Percentiles rank a stretch among this genome's conserved stretches.
phyloP scores from a whole-genome alignment of 768 basidiomycete genomes.

The Lactifluus volemus region DNA sequence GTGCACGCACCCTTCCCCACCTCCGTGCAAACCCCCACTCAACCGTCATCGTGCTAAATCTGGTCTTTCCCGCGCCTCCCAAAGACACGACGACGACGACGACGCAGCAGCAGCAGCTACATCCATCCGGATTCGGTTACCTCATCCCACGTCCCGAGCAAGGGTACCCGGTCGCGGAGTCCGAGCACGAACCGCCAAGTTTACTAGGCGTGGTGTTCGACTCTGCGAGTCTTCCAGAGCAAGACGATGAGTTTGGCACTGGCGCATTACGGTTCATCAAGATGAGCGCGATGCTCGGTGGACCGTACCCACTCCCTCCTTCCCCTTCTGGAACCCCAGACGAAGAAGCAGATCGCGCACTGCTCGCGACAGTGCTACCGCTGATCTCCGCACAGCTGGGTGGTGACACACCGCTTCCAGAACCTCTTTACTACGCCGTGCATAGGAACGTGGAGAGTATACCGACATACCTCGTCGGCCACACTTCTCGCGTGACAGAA shows the following conservation, averaged over 20 bases:
- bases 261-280: slow-evolving; percentile 44
- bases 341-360: slow-evolving; percentile 22
- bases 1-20: slow-evolving; percentile 42
- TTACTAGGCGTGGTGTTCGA: slow-evolving; percentile 89
- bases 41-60: slow-evolving; percentile 80
- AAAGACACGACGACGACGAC: slow-evolving; percentile 24
- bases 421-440: slow-evolving; percentile 45
- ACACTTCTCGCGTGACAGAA: slow-evolving; percentile 58
- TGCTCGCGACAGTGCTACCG: slow-evolving; percentile 21
- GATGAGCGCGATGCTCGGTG: slow-evolving; percentile 86
- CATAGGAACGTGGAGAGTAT: slow-evolving; percentile 62
- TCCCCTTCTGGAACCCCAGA: not conserved
- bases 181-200: slow-evolving; percentile 25
- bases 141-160: slow-evolving; percentile 71
- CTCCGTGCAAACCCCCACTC: slow-evolving; percentile 63
- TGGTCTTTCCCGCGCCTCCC: slow-evolving; percentile 58
- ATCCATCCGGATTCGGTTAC: slow-evolving; percentile 90
- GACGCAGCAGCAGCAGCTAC: slow-evolving; percentile 31
- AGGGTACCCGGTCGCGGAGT: slow-evolving; percentile 35
- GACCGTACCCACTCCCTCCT: slow-evolving; percentile 42
- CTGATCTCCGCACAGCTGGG: slow-evolving; percentile 17
- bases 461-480: slow-evolving; percentile 67
- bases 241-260: slow-evolving; percentile 31
- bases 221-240: slow-evolving; percentile 59
- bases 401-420: slow-evolving; percentile 28